Conservation (phyloP, 148 eudicot species). For the Talinum fruticosum region DNA sequence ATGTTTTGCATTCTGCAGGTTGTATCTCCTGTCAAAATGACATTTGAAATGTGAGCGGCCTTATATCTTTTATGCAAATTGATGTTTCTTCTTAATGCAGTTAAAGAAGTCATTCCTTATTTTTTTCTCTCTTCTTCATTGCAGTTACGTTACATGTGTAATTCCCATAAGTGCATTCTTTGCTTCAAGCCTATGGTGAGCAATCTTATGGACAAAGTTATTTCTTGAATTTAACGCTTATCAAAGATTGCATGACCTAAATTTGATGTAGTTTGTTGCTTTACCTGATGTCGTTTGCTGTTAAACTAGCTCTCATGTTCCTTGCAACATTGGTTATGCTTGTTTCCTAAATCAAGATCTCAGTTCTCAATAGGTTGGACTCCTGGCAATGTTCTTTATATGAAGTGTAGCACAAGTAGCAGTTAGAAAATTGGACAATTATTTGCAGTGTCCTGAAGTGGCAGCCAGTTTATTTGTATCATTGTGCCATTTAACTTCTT, state of each 20-base stretch:
- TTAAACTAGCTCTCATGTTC: no score
- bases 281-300: not conserved
- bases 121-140: conserved; percentile 7
- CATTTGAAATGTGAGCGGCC: conserved; percentile 78
- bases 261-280: not conserved
- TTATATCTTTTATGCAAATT: not conserved
- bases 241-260: not conserved
- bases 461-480: no score
- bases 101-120: not conserved
- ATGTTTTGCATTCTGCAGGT: conserved; percentile 48
- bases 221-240: not conserved
- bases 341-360: no score
- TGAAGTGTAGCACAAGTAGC: no score
- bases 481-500: no score
- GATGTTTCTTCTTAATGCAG: not conserved
- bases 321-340: no score
- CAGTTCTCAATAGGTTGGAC: no score
- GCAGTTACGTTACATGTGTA: conserved; percentile 77
- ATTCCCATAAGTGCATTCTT: conserved; percentile 87
- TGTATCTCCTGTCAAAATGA: conserved; percentile 96
- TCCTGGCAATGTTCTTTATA: no score
- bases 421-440: no score
- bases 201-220: not conserved
- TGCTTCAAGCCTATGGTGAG: conserved; percentile 93
- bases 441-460: no score